A percentile compares a stretch with the other conserved stretches of the same genome.
These are phyloP conservation scores for Lycium barbarum DNA, from an alignment of 257 asterid genomes.

Conservation along the genomic window DNA sequence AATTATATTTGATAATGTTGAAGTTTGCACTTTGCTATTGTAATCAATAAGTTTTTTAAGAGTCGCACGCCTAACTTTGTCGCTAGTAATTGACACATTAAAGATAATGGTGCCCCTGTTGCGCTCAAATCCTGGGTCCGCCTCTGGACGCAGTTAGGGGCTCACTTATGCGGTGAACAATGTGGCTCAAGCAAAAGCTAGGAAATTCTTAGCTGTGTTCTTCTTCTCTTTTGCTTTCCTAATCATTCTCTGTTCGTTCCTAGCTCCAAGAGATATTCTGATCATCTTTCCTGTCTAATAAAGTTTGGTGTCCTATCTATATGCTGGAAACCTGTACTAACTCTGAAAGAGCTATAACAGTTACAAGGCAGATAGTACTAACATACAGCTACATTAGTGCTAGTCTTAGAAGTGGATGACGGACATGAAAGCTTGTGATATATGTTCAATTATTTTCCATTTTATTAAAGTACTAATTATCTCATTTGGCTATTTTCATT, in stretches of 20 bases:
- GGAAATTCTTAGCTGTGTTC: neutral
- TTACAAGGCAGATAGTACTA: neutral
- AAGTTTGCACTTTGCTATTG: no score
- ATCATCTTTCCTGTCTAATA: neutral
- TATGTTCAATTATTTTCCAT: neutral
- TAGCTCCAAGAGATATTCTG: neutral
- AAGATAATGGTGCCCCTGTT: no score
- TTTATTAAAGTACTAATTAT: neutral
- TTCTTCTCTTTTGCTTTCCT: slow-evolving; percentile 16
- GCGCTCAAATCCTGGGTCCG: no score
- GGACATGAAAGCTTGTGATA: neutral
- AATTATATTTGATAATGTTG: no score
- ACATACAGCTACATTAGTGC: neutral
- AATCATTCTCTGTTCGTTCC: neutral
- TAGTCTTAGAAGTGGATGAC: neutral
- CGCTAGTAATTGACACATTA: no score
- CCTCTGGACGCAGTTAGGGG: neutral
- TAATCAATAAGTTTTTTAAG: no score
- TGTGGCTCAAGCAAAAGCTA: neutral
- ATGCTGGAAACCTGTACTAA: neutral
- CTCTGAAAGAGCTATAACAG: neutral
- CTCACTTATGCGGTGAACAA: neutral
- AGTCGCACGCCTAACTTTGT: no score
- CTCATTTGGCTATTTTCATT: neutral
- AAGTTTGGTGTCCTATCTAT: neutral